Base-by-base conservation (phyloP, 345 rosid species). In the Moricandia arvensis region DNA sequence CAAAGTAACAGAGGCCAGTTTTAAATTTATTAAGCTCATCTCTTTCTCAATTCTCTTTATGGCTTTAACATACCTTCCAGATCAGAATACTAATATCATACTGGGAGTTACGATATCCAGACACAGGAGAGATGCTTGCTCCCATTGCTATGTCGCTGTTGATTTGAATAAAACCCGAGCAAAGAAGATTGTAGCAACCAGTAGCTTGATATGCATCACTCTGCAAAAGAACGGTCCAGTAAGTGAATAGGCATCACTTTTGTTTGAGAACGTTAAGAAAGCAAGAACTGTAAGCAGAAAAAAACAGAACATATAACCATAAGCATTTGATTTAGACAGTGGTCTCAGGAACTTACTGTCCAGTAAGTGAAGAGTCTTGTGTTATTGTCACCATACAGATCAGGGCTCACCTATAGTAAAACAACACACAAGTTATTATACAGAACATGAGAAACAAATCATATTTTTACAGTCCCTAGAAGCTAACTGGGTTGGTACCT, bases 161-260 rank as follows among this genome's bases (percentile, higher is more conserved):
- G 76, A 90, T 86, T 82, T 94, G 98, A 77, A 94, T 89, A 73
- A 94, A 94, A 61, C 98, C 98, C 0, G 96, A 90, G 86, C 98
- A 94, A 7, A 91, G 96, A 35, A 89, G 97, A 75, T 94, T 94
- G 83, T 94, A 94, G 88, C 98, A 94, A 1, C 98, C 98, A 0
- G 98, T 91, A 63, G 98, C 98, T 87, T 91, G 97, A 79, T 94
- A 94, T 8, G 98, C 97, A 86, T 95, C 99, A 74, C 97, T 95
- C 99, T 95, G 89, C 49, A 21, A 21, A 21, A 21, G 1, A 21
- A 21, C 24, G 24, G 24, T 21, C 24, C 24, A 21, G 1, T 21
- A 21, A 21, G 24, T 21, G 24, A 21, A 21, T 21, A 21, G n/a
- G n/a, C n/a, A n/a, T n/a, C n/a, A n/a, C n/a, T n/a, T n/a, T n/a